Evolutionary conservation across 2,329 filamentous ascomycete species (phyloP), one percentile per base, ranked within the genome.

Genomic region (Xylariomycetidae sp.): DNA sequence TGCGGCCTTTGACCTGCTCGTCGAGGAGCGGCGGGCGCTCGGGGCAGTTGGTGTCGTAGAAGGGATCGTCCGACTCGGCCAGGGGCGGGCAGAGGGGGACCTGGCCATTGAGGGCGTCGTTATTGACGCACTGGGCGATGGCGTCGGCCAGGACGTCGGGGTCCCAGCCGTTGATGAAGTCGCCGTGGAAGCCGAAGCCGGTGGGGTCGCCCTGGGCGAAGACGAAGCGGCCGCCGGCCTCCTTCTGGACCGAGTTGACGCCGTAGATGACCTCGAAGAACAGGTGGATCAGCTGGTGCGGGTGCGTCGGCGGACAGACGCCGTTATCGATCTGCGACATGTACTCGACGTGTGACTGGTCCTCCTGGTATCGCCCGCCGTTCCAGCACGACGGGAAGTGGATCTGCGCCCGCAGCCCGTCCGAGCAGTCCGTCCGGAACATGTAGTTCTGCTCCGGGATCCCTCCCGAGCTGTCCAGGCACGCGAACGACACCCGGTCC

Each of bases 321-420:
- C 64, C 64, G 22, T 62, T 59, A 40, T 66, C 62, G 18, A 57
- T 53, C 19, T 45, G 44, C 10, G 42, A 52, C 32, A 60, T 46
- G 37, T 66, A 62, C 0, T 59, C 60, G 4, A 66, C 59, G 36
- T 65, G 62, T 14, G 50, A 58, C 30, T 61, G 54, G 43, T 65
- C 60, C 2, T 49, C 19, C 29, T 31, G 26, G 7, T 29, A 71
- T 40, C 74, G 65, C 40, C 67, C 59, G 18, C 76, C 76, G 42
- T 77, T 73, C 68, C 76, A 78, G 59, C 76, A 81, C 7, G 70
- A 75, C 5, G 74, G 76, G 56, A 80, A 79, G 52, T 73, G 71
- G 19, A 80, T 57, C 51, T 81, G 74, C 22, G 74, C 35, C 1
- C 47, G 42, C 15, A 49, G 40, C 56, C 38, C 73, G 18, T 49